Conservation (phyloP, 2,329 filamentous ascomycete genomes). For the Fusarium fracticaudum region DNA sequence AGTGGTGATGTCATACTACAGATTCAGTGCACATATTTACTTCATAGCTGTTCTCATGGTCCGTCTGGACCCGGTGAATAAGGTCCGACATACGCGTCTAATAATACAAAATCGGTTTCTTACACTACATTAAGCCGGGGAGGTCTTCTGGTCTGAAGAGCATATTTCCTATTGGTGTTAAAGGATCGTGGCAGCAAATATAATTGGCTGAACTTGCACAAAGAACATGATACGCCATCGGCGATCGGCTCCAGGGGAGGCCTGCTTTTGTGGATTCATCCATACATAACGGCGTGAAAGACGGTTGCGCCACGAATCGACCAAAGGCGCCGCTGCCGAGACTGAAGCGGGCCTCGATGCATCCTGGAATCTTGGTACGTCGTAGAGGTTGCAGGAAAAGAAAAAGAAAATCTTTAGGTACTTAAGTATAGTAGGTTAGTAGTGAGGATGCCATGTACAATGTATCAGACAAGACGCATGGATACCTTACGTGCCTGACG, state of each 20-base stretch:
- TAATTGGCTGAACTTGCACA: conserved; percentile 5
- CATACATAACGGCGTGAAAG: conserved; percentile 19
- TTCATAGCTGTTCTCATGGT: background rate
- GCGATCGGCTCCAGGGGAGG: conserved; percentile 27
- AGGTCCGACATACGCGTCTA: background rate
- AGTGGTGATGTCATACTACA: conserved; percentile 35
- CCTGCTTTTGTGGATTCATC: conserved; percentile 13
- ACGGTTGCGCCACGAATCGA: conserved; percentile 27
- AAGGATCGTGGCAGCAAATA: background rate
- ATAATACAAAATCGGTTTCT: conserved; percentile 5
- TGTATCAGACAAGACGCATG: conserved; percentile 22
- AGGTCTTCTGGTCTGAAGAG: background rate
- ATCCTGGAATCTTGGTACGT: background rate
- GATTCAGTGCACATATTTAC: background rate
- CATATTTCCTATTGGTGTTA: background rate
- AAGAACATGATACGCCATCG: conserved; percentile 28
- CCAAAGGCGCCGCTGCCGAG: conserved; percentile 31
- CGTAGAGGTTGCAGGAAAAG: background rate
- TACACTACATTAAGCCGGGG: background rate
- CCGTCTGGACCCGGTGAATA: conserved; percentile 6
- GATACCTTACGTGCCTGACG: conserved; percentile 16
- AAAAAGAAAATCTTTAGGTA: background rate
- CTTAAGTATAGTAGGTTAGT: too few relatives aligned
- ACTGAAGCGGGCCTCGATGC: conserved; percentile 8
- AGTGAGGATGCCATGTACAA: background rate